A percentile compares a stretch with the other conserved stretches of the same genome.
These are phyloP conservation scores for Pochonia chlamydosporia DNA, from an alignment of 2,329 filamentous ascomycete genomes.

Conservation along the genomic window DNA sequence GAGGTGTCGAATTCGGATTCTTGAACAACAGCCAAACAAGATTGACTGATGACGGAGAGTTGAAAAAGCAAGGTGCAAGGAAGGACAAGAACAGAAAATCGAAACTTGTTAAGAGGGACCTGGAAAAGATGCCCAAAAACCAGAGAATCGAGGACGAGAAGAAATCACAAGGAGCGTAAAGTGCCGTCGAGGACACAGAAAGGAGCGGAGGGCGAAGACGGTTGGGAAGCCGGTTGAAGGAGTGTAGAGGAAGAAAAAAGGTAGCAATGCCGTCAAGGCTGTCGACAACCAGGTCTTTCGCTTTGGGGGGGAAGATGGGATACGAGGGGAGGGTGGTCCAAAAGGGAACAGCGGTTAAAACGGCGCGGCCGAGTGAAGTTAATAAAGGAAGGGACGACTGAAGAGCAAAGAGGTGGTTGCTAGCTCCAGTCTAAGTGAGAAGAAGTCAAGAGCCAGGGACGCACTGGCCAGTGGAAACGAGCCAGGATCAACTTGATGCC, in stretches of 20 bases:
- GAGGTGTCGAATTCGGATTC: neutral
- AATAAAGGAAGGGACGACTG: conserved; percentile 6
- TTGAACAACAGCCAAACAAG: neutral
- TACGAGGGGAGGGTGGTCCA: conserved; percentile 2
- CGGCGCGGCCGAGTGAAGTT: conserved; percentile 2
- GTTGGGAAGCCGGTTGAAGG: neutral
- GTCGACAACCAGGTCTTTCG: conserved; percentile 9
- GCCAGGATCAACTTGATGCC: neutral
- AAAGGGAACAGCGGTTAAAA: neutral
- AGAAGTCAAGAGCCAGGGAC: neutral
- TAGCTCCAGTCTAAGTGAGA: neutral
- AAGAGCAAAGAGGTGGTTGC: neutral
- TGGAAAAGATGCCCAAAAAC: neutral
- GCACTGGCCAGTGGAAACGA: no score
- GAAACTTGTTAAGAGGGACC: conserved; percentile 1
- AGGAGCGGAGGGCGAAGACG: neutral
- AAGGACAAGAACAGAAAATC: neutral
- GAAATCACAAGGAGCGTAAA: conserved; percentile 7
- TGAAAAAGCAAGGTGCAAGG: neutral
- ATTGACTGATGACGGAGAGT: neutral
- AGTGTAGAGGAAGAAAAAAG: conserved; percentile 4
- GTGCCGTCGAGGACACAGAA: conserved; percentile 10
- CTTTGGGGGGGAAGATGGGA: conserved; percentile 1
- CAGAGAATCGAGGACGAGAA: neutral
- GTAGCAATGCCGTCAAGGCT: conserved; percentile 9